Conservation (phyloP, 345 rosid species). For the Moricandia arvensis region DNA sequence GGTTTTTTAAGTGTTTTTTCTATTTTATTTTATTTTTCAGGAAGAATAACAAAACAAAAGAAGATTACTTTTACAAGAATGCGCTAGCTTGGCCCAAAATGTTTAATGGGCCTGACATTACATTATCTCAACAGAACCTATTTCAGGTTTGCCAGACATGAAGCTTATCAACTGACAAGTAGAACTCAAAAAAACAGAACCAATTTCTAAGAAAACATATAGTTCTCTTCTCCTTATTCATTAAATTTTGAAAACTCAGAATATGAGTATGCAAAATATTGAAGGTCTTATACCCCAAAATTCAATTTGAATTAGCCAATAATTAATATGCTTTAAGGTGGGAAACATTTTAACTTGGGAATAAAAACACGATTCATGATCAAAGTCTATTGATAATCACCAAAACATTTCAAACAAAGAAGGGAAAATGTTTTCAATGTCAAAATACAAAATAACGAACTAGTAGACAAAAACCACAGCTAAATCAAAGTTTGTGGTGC, state of each 20-base stretch:
- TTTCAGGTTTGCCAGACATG: neutral
- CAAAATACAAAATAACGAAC: constrained; percentile 30
- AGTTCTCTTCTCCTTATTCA: too few species aligned
- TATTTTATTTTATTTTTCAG: neutral
- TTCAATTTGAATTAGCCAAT: too few species aligned
- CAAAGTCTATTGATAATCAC: constrained; percentile 31
- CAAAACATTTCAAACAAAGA: constrained; percentile 30
- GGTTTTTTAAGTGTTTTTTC: neutral
- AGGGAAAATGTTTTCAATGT: constrained; percentile 19
- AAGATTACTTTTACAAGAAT: neutral
- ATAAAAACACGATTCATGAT: constrained; percentile 15
- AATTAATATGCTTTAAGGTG: neutral
- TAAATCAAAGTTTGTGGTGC: constrained; percentile 43
- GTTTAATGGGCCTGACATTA: neutral
- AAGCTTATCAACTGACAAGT: too few species aligned
- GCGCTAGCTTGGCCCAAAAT: neutral
- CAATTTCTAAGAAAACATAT: too few species aligned
- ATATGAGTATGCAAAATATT: too few species aligned
- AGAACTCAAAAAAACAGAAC: too few species aligned
- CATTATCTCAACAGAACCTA: neutral
- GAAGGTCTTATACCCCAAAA: too few species aligned
- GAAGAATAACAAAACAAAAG: neutral
- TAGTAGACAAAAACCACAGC: constrained; percentile 40
- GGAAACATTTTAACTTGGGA: neutral
- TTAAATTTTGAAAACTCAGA: too few species aligned